Base-by-base conservation (phyloP, 164 flowering plant species). In the Macadamia tetraphylla region DNA sequence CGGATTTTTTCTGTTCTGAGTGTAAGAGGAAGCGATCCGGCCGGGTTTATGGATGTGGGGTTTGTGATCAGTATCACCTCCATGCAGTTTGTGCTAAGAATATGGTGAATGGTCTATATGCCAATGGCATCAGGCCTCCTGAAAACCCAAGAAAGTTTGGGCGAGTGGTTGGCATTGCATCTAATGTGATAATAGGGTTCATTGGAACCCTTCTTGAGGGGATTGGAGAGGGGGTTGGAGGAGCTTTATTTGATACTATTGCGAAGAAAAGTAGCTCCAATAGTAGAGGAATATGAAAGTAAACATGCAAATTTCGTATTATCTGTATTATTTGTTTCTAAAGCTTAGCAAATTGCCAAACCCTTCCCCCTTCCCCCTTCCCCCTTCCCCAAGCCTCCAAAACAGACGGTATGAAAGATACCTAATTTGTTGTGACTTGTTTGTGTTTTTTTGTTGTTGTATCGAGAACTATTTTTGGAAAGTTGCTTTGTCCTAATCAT, bases 11-110 rank as follows among this genome's bases (percentile, higher is more conserved):
- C 0, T 90, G 96, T 64, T 78, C 76, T 0, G 86, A 80, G 69
- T 92, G 96, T 82, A 74, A 76, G 48, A 83, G 74, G 77, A 86
- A 74, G 77, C 78, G 87, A 66, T 63, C 81, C 10, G 88, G 96
- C n/a, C 56, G 81, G 48, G 76, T 83, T 29, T 90, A 87, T 71
- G 73, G 74, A 1, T 92, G 98, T 83, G 62, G 77, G 9, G 69
- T 46, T 6, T 87, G 98, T 35, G 40, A 35, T 64, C 79, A 83
- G 11, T 91, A 88, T 79, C 83, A 84, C 57, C 74, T 91, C 48
- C 95, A 88, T 67, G 95, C 93, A 5, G 84, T 81, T 18, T 91
- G 97, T 76, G 97, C 95, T 0, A 91, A 91, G 81, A 65, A 63
- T 70, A 78, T 82, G 84, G 67, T 88, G 9, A 91, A 88, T 66